These are phyloP conservation scores for Teratosphaeria gauchensis DNA, from an alignment of 2,329 filamentous ascomycete genomes.

Conservation along the genomic window DNA sequence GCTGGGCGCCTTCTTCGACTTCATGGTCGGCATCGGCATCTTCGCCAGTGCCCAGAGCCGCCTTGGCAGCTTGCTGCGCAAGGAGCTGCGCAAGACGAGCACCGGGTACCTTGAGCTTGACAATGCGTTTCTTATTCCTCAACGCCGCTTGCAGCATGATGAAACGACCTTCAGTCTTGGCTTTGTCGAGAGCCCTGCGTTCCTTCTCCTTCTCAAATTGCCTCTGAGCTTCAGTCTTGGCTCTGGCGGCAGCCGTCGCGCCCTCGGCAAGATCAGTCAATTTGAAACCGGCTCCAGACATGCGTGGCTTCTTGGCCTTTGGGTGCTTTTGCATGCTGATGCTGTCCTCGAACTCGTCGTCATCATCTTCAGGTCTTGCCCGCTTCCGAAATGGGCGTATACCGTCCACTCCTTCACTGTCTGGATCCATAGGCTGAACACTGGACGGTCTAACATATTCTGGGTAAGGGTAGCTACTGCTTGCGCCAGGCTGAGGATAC, in stretches of 20 bases:
- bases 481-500: slow-evolving; percentile 20
- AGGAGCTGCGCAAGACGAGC: slow-evolving; percentile 29
- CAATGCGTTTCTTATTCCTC: slow-evolving; percentile 35
- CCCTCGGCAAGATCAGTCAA: slow-evolving; percentile 22
- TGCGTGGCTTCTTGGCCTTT: slow-evolving; percentile 25
- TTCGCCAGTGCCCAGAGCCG: slow-evolving; percentile 12
- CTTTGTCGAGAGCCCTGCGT: slow-evolving; percentile 29
- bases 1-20: slow-evolving; percentile 13
- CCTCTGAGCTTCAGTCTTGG: slow-evolving; percentile 35
- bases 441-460: slow-evolving; percentile 19
- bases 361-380: slow-evolving; percentile 15
- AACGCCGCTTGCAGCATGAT: slow-evolving; percentile 38
- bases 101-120: slow-evolving; percentile 30
- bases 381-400: slow-evolving; percentile 20
- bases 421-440: slow-evolving; percentile 18
- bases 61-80: slow-evolving; percentile 22
- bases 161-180: slow-evolving; percentile 34
- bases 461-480: slow-evolving; percentile 19
- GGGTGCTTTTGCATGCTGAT: slow-evolving; percentile 28
- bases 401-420: slow-evolving; percentile 11
- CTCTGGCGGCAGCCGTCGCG: slow-evolving; percentile 14
- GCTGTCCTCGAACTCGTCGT: slow-evolving; percentile 24
- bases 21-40: slow-evolving; percentile 23
- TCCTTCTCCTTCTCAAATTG: slow-evolving; percentile 41
- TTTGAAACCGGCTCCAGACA: slow-evolving; percentile 22